Base-by-base conservation (phyloP, 2,329 filamentous ascomycete species). In the Fusarium chaquense region DNA sequence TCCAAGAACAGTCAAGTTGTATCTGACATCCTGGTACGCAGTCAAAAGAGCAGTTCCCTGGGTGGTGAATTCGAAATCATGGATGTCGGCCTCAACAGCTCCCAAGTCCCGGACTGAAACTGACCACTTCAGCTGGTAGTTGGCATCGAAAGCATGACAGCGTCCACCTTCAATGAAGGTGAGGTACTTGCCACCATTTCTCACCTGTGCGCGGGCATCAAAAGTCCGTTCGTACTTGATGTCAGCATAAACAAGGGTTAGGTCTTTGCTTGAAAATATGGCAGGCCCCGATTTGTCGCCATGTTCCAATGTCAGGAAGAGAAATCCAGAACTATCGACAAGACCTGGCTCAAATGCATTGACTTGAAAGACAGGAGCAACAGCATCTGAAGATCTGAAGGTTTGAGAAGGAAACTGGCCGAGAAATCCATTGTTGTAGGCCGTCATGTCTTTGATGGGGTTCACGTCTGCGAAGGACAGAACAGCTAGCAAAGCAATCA, bases 191-290 rank as follows among this genome's bases (percentile, higher is more conserved):
- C 53, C 43, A 4, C 69, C 68, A 16, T 50, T 54, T 6, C 35
- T 62, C n/a, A 63, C 56, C 20, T 73, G 71, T 11, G 62, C 65
- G 5, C 71, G 71, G 38, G 69, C 66, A 59, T 73, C 66, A n/a
- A 70, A 73, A 44, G 69, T 58, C 15, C 40, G 50, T 7, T 62
- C 50, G 35, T 72, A 72, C 20, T 57, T 63, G 38, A 70, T 47
- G 32, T 73, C 66, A 22, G 71, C 69, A 40, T 73, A 73, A 6
- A 73, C 62, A 13, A 73, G 71, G 33, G 69, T 73, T 32, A 73
- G 60, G 11, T 72, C 71, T 44, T 61, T 70, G 54, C 69, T 72
- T 15, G 71, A 73, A 60, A 73, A 73, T 26, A 73, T 69, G 28
- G 53, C 60, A n/a, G 71, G 71, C 5, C 71, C 71, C 15, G 69